A percentile compares a stretch with the other conserved stretches of the same genome.
phyloP scores from a whole-genome alignment of 2,329 filamentous ascomycete genomes.

The Cladosporium phlei region DNA sequence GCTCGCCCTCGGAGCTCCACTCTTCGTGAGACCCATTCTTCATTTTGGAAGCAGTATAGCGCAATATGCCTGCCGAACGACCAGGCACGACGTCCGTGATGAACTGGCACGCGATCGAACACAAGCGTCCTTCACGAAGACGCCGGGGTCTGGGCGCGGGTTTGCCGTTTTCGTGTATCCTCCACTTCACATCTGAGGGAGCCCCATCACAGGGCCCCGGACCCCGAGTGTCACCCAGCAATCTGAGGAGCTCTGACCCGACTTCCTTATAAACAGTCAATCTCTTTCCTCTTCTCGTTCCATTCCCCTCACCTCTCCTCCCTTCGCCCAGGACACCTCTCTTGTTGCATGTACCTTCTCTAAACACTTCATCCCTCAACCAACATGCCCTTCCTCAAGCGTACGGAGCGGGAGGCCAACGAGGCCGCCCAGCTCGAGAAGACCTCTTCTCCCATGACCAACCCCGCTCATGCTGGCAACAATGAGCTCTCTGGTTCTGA shows the following conservation, averaged over 20 bases:
- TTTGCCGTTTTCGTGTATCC: constrained; percentile 5
- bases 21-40: constrained; percentile 7
- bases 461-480: constrained; percentile 8
- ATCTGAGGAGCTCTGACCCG: constrained; percentile 10
- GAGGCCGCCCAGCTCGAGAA: constrained; percentile 30
- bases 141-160: constrained; percentile 9
- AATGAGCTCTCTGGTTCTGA: constrained; percentile 17
- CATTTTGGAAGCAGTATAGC: constrained; percentile 6
- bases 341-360: constrained; percentile 9
- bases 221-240: constrained; percentile 11
- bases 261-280: constrained; percentile 8
- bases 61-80: constrained; percentile 9
- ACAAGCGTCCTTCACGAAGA: constrained; percentile 5
- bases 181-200: constrained; percentile 13
- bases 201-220: constrained; percentile 11
- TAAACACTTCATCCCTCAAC: constrained; percentile 2
- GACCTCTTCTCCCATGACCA: constrained; percentile 17
- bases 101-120: constrained; percentile 8
- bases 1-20: constrained; percentile 2
- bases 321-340: constrained; percentile 4
- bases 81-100: constrained; percentile 7
- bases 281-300: constrained; percentile 6
- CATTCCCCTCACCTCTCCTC: constrained; percentile 12
- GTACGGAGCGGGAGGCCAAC: constrained; percentile 29
- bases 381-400: constrained; percentile 32